Evolutionary conservation across 257 asterid genomes (phyloP), one percentile per base, ranked within the genome.

Genomic region (Jacaranda copaia): DNA sequence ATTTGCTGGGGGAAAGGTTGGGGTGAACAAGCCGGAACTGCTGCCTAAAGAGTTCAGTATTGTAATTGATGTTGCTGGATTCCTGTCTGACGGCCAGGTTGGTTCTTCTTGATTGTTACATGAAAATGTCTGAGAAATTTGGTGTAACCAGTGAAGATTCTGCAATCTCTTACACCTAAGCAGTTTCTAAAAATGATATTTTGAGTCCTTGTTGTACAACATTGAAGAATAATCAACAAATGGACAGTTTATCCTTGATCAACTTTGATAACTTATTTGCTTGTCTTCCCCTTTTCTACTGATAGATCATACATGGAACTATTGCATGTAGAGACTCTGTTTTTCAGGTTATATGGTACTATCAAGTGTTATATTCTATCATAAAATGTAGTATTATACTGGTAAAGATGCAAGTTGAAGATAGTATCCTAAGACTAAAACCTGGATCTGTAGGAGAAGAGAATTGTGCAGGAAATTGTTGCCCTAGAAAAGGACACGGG

Each of bases 81-180:
- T 93, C 88, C 88, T 96, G 52, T 96, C 99, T 5, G 97, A 91
- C 78, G 98, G 99, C 77, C 98, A 93, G 98, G 98, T 94, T 25
- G 32, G 12, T 49, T 82, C 25, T 73, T 78, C 61, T 38, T 75
- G 12, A 35, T 42, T 60, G 6, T 72, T 53, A 38, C 16, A 32
- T 69, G 43, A 4, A 4, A 19, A 59, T 45, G n/a, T 45, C 48
- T 15, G 51, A 25, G 45, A 25, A 11, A 32, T 46, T 38, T 53
- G 11, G 58, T 16, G 8, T 4, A 25, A 25, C 32, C 2, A 2
- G 32, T 0, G 32, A 25, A 25, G 32, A 25, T 25, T 25, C 32
- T 25, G 32, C 32, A 25, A 25, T 25, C 32, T 25, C 32, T 25
- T 25, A 25, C 32, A 25, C 32, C 32, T 60, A 16, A 60, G 19